Conservation (phyloP, 2,329 filamentous ascomycete species). For the Phialocephala sp. region DNA sequence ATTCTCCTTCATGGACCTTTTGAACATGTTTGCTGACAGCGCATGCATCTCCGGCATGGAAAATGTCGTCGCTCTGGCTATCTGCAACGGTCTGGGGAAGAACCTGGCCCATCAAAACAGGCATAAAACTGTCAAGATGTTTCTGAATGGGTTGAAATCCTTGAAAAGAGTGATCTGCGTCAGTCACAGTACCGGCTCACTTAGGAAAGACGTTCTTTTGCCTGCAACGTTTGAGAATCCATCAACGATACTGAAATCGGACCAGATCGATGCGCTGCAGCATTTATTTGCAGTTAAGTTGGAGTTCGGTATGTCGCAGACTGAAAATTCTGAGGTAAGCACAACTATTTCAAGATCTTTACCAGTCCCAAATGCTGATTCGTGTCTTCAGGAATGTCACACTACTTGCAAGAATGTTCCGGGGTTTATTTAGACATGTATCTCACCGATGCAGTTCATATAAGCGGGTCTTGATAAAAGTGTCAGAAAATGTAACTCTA, state of each 20-base stretch:
- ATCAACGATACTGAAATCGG: background rate
- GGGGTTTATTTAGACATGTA: too few species aligned
- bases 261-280: background rate
- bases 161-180: background rate
- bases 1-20: background rate
- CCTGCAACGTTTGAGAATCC: background rate
- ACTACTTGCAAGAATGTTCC: too few species aligned
- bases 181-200: background rate
- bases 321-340: background rate
- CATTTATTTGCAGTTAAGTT: background rate
- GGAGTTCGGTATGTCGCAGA: background rate
- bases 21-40: background rate
- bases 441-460: too few species aligned
- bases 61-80: background rate
- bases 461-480: too few species aligned
- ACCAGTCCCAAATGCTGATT: background rate
- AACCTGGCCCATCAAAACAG: background rate
- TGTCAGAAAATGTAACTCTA: too few species aligned
- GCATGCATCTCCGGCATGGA: background rate
- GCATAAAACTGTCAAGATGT: background rate
- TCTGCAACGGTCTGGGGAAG: background rate
- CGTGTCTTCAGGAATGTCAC: background rate
- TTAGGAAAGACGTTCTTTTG: background rate
- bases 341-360: background rate
- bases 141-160: background rate